Percentiles rank a stretch among this genome's conserved stretches.
Evolutionary conservation across 2,329 filamentous ascomycete genomes (phyloP).

Genomic region (Fusarium nelsonii): DNA sequence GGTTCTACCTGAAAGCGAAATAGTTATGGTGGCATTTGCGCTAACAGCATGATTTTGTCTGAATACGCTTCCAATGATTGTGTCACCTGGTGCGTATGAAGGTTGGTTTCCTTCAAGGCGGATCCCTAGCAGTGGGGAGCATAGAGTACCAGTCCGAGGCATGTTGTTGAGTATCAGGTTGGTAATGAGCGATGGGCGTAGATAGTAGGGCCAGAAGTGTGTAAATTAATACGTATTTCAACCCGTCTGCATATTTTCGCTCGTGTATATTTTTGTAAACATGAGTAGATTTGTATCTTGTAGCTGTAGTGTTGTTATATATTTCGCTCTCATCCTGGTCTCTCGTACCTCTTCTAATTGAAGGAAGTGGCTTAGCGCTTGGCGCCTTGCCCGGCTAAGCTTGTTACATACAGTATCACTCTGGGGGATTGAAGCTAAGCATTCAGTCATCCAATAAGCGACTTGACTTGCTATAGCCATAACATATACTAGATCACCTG

Average conservation of each 20-base stretch:
- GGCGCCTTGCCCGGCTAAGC: not conserved
- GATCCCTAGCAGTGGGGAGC: slow-evolving; percentile 21
- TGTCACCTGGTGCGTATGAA: slow-evolving; percentile 44
- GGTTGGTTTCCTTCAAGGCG: slow-evolving; percentile 8
- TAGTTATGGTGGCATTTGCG: slow-evolving; percentile 38
- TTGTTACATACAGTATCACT: too few relatives aligned
- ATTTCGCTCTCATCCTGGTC: not conserved
- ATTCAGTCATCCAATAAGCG: not conserved
- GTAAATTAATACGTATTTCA: not conserved
- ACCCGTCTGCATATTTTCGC: not conserved
- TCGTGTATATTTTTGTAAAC: not conserved
- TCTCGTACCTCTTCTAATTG: not conserved
- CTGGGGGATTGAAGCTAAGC: not conserved
- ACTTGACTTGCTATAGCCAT: too few relatives aligned
- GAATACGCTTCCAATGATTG: slow-evolving; percentile 46
- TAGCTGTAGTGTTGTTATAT: not conserved
- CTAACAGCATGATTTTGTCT: slow-evolving; percentile 44
- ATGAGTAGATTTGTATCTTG: not conserved
- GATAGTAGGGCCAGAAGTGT: not conserved
- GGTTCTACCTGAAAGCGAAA: slow-evolving; percentile 45
- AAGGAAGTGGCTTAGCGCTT: slow-evolving; percentile 4
- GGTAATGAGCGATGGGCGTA: too few relatives aligned
- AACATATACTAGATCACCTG: too few relatives aligned
- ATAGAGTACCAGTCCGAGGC: slow-evolving; percentile 6
- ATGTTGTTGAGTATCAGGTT: not conserved